Base-by-base conservation (phyloP, 495 filamentous ascomycete species). In the Lichenothelia convexa region DNA sequence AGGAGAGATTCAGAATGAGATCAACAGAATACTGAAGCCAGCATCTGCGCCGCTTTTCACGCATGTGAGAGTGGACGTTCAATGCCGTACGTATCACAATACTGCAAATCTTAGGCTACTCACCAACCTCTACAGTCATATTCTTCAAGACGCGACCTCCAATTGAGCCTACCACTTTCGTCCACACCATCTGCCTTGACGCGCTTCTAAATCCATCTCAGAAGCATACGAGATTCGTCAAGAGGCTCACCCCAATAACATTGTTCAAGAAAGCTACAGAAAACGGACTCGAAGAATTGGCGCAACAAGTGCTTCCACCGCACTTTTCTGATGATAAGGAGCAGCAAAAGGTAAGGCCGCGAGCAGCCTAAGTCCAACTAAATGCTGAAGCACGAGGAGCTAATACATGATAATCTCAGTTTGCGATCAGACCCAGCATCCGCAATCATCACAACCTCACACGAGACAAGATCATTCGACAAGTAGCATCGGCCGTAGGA, bases 341-440 rank as follows among this genome's bases (percentile, higher is more conserved):
- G 21, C 34, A 30, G 16, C 51, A 49, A 32, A 54, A 51, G 49
- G 51, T 52, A 31, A 43, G 31, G n/a, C 1, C 11, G 3, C 9
- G 9, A 29, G 24, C 24, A 13, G 9, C 24, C 15, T 1, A 29
- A 29, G 9, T 13, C 15, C 30, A 37, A 33, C 19, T 16, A 38
- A 20, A 38, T 42, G 5, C 6, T 34, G 4, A 4, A 16, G 13
- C 12, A 30, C 4, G 16, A 30, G 16, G 46, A 45, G 45, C 41
- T 47, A 38, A 47, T 26, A 30, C 19, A 15, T 40, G 29, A 32
- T 33, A n/a, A 34, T n/a, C 15, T 13, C 30, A 93, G 81, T 97
- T 83, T 48, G 89, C 89, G 16, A 94, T 99, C 41, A 79, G 86
- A 5, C 79, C 84, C 23, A 76, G 69, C 3, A 67, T 86, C 30